Conservation (phyloP, 179 eudicot genomes). For the Nepenthes alata region DNA sequence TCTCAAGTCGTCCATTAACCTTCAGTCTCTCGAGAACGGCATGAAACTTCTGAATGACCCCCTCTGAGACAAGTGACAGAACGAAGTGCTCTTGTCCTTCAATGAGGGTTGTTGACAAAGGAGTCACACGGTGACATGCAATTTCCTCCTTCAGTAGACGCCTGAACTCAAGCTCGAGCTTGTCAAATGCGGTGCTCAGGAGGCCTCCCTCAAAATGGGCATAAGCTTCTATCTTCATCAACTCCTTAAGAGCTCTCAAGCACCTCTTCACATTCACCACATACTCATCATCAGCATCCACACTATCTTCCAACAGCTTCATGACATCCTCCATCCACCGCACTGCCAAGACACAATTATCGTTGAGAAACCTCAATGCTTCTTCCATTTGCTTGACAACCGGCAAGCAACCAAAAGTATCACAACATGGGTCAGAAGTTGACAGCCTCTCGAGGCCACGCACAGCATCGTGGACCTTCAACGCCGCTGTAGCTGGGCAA, state of each 20-base stretch:
- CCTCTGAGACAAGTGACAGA: constrained; percentile 11
- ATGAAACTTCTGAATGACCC: constrained; percentile 33
- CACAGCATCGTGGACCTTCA: constrained; percentile 43
- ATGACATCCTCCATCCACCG: constrained; percentile 57
- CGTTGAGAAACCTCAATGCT: constrained; percentile 47
- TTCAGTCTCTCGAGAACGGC: constrained; percentile 38
- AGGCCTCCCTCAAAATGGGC: constrained; percentile 32
- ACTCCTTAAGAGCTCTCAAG: constrained; percentile 34
- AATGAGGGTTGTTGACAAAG: constrained; percentile 3
- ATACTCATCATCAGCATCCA: constrained; percentile 26
- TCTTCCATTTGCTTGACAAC: constrained; percentile 45
- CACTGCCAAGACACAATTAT: constrained; percentile 43
- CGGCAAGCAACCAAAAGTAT: constrained; percentile 27
- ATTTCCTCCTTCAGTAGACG: constrained; percentile 25
- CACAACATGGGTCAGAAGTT: constrained; percentile 13
- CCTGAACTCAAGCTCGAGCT: constrained; percentile 38
- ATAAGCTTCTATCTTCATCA: constrained; percentile 31
- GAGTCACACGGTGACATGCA: constrained; percentile 9
- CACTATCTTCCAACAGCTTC: constrained; percentile 25
- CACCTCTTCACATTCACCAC: constrained; percentile 28
- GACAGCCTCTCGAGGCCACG: constrained; percentile 29
- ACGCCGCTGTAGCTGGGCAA: constrained; percentile 54
- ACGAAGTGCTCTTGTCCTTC: background rate
- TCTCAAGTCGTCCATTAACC: constrained; percentile 32
- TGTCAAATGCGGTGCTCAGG: constrained; percentile 30